A percentile compares a stretch with the other conserved stretches of the same genome.
These are phyloP conservation scores for Kwoniella shandongensis DNA, from an alignment of 768 basidiomycete genomes.

Conservation along the genomic window DNA sequence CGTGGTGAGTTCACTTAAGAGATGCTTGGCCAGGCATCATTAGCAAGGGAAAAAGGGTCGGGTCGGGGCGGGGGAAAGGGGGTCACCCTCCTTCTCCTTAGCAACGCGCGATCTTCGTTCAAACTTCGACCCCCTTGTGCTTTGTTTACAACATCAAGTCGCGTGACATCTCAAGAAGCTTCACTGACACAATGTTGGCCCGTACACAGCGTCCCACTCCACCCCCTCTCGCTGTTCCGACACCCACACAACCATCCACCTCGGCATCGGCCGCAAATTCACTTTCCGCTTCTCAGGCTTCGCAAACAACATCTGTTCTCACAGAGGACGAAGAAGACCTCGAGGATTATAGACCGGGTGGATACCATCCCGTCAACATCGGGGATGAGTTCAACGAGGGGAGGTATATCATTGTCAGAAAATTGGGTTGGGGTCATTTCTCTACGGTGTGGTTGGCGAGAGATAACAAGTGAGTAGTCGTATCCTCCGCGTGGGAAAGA, in stretches of 20 bases:
- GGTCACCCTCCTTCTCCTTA: too few species aligned
- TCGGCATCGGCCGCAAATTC: constrained; percentile 31
- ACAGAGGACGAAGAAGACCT: constrained; percentile 67
- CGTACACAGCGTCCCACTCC: constrained; percentile 13
- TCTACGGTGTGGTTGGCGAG: constrained; percentile 55
- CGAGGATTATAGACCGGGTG: constrained; percentile 73
- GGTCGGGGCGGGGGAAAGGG: too few species aligned
- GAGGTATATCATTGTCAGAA: constrained; percentile 81
- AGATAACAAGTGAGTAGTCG: constrained; percentile 51
- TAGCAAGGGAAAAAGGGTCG: too few species aligned
- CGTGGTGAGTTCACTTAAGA: not conserved
- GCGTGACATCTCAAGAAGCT: not conserved
- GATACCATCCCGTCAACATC: constrained; percentile 69
- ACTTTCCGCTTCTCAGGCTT: constrained; percentile 35
- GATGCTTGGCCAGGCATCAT: not conserved
- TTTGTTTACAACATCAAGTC: too few species aligned
- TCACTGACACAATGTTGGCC: not conserved
- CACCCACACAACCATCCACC: constrained; percentile 28
- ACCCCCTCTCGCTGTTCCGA: constrained; percentile 27
- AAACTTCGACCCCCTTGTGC: too few species aligned
- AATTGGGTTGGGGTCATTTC: constrained; percentile 66
- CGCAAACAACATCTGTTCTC: constrained; percentile 43
- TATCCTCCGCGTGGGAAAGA: not conserved
- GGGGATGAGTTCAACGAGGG: constrained; percentile 79
- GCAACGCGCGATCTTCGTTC: too few species aligned